A percentile compares a stretch with the other conserved stretches of the same genome.
Conservation (phyloP, 169 alveolate genomes). For the Plasmodium berghei region DNA sequence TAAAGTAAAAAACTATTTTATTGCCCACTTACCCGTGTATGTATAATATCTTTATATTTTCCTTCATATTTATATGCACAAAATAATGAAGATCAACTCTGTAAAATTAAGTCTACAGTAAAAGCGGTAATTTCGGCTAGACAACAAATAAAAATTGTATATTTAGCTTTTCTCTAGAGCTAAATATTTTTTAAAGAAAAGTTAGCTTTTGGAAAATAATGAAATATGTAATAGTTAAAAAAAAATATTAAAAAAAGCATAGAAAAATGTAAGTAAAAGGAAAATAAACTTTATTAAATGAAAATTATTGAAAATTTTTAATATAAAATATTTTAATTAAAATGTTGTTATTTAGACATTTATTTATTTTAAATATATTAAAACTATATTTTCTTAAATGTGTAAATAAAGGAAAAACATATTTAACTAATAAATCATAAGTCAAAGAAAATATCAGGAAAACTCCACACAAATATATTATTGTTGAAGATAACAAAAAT, state of each 20-base stretch:
- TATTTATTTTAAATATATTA: too few relatives aligned
- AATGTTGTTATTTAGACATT: not conserved
- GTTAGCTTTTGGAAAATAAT: not conserved
- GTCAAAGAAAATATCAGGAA: too few relatives aligned
- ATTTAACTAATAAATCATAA: too few relatives aligned
- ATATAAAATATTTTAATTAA: conserved; percentile 1
- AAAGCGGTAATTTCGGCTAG: not conserved
- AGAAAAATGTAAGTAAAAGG: conserved; percentile 3
- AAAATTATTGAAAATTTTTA: not conserved
- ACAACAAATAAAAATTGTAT: conserved; percentile 1
- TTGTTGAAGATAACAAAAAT: too few relatives aligned
- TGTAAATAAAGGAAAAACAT: too few relatives aligned
- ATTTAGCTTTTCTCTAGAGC: conserved; percentile 4
- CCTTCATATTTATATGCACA: conserved; percentile 35
- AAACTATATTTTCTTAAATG: too few relatives aligned
- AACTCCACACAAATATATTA: too few relatives aligned
- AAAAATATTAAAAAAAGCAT: not conserved
- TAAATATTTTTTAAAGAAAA: conserved; percentile 8
- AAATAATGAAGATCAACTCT: not conserved
- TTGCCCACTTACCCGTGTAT: conserved; percentile 59
- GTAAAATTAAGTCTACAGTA: too few relatives aligned
- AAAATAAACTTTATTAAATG: conserved; percentile 2
- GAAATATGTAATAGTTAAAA: not conserved
- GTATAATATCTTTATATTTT: conserved; percentile 71
- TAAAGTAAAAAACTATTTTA: not conserved